Conservation (phyloP, 2,329 filamentous ascomycete genomes). For the Paecilomyces niveus region DNA sequence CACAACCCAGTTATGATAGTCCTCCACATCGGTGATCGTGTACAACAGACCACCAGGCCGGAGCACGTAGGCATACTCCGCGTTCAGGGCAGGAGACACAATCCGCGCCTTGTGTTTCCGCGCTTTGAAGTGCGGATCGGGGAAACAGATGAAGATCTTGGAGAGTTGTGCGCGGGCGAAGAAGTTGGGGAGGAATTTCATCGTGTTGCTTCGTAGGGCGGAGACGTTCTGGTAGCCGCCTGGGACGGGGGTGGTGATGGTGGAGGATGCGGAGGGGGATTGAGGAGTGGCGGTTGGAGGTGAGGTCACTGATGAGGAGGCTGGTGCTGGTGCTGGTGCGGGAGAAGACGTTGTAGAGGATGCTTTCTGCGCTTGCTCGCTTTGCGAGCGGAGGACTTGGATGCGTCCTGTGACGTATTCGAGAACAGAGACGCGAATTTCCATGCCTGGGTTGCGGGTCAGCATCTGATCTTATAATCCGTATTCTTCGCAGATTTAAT, state of each 20-base stretch:
- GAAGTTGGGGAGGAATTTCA: slow-evolving; percentile 99
- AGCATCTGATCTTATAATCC: neutral
- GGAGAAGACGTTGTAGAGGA: slow-evolving; percentile 48
- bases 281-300: slow-evolving; percentile 3
- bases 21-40: slow-evolving; percentile 95
- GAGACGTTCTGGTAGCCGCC: slow-evolving; percentile 74
- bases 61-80: slow-evolving; percentile 87
- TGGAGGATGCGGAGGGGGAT: slow-evolving; percentile 2
- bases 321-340: slow-evolving; percentile 18
- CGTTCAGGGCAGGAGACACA: slow-evolving; percentile 77
- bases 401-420: slow-evolving; percentile 87
- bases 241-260: slow-evolving; percentile 14
- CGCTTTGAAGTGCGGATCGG: slow-evolving; percentile 95
- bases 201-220: slow-evolving; percentile 86
- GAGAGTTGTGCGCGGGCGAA: slow-evolving; percentile 73
- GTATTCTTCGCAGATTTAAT: neutral
- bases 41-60: slow-evolving; percentile 81
- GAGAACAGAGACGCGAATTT: slow-evolving; percentile 85
- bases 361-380: slow-evolving; percentile 15
- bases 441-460: slow-evolving; percentile 58
- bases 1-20: slow-evolving; percentile 90
- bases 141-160: slow-evolving; percentile 97
- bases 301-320: slow-evolving; percentile 1
- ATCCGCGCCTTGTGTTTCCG: slow-evolving; percentile 97
- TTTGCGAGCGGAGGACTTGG: slow-evolving; percentile 60